Evolutionary conservation across 176 grass and related monocot genomes (phyloP), one percentile per base, ranked within the genome.

Genomic region (Cymbopogon citratus): DNA sequence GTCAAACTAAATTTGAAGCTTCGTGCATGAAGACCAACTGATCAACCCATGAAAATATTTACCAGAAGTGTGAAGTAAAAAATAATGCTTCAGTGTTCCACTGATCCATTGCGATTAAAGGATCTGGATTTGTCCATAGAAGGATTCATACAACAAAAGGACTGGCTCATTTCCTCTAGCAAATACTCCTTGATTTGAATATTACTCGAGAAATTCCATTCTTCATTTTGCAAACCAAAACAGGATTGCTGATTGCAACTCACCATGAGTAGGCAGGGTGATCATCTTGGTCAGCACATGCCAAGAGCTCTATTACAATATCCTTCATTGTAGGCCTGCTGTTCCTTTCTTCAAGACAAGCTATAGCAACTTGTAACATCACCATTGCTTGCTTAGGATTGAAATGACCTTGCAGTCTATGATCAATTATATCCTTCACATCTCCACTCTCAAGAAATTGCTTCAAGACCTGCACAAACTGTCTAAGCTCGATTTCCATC

Each of bases 261-360:
- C 72, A 90, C 64, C 87, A 82, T 59, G 83, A 78, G 77, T 85
- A 86, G 63, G 87, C 82, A 1, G 87, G 83, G 46, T 90, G 83
- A 57, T 74, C 66, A 45, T 87, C 90, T 75, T 75, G 60, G 59
- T 89, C 85, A 67, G 85, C 87, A 78, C 76, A 90, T 34, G 80
- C 66, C 52, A 88, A 70, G 1, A 95, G 76, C 66, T 57, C 19
- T 85, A 67, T 90, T 48, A 86, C 83, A 83, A 87, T 83, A 68
- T 88, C 69, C 82, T 90, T 70, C 87, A 92, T 95, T 66, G 85
- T 90, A 12, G 90, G 93, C 31, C 90, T 90, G 16, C 7, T 78
- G 26, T 84, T 84, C 73, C 79, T 84, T 68, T 92, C 87, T 88
- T 90, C 90, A 77, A 90, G 83, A 78, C 93, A 92, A 27, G 71